Evolutionary conservation across 179 eudicot genomes (phyloP).

Genomic region (Dionaea muscipula): DNA sequence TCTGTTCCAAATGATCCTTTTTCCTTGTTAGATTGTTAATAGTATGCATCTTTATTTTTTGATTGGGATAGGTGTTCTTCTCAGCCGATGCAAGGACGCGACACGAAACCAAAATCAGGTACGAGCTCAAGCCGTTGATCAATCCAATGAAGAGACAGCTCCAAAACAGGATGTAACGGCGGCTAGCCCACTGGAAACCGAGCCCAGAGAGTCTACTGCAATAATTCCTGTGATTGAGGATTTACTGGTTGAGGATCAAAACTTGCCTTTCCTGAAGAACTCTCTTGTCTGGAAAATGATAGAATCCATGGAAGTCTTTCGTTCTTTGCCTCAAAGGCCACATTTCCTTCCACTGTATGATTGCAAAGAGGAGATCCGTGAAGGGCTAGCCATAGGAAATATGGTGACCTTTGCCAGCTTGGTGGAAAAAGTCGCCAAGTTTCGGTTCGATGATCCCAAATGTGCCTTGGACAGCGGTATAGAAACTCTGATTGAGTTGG

Average conservation of each 20-base stretch:
- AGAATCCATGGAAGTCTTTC: conserved; percentile 59
- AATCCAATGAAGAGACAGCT: conserved; percentile 13
- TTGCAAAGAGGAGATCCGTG: conserved; percentile 46
- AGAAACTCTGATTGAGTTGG: conserved; percentile 58
- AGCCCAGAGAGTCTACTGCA: conserved; percentile 14
- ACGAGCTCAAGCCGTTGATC: conserved; percentile 8
- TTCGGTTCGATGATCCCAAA: conserved; percentile 37
- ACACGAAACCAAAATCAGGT: conserved; percentile 11
- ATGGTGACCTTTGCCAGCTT: conserved; percentile 64
- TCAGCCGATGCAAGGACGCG: conserved; percentile 17
- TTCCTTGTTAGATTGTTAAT: neutral
- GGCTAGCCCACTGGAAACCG: conserved; percentile 13
- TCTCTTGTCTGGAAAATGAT: conserved; percentile 49
- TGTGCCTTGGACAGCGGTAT: conserved; percentile 42
- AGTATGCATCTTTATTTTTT: neutral
- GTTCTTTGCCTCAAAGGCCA: conserved; percentile 57
- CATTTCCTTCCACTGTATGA: conserved; percentile 57
- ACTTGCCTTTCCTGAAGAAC: conserved; percentile 48
- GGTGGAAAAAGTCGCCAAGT: conserved; percentile 37
- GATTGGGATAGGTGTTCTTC: conserved; percentile 16
- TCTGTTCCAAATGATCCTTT: too few relatives aligned
- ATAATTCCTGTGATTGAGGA: conserved; percentile 2
- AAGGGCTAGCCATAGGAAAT: conserved; percentile 70
- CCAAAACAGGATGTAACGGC: conserved; percentile 9
- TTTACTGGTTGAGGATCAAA: conserved; percentile 3